These are phyloP conservation scores for Stemphylium beticola DNA, from an alignment of 2,329 filamentous ascomycete genomes.

Conservation along the genomic window DNA sequence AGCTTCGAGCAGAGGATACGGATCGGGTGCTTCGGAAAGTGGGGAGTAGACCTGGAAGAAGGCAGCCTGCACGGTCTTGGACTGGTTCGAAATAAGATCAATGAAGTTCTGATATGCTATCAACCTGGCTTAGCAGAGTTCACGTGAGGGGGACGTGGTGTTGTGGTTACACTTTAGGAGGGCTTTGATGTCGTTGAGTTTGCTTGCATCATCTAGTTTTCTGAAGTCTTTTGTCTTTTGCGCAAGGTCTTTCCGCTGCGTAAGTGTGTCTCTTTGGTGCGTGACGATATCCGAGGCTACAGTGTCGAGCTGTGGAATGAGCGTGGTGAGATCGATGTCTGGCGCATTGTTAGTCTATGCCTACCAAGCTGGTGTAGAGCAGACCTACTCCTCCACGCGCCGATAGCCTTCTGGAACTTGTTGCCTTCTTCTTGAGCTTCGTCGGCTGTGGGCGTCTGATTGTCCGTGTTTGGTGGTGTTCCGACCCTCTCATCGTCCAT, in stretches of 20 bases:
- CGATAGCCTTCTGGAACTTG: slow-evolving; percentile 96
- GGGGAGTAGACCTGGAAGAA: slow-evolving; percentile 94
- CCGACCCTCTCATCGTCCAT: slow-evolving; percentile 27
- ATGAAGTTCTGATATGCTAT: slow-evolving; percentile 96
- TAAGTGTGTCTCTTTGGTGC: slow-evolving; percentile 92
- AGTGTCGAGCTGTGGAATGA: slow-evolving; percentile 85
- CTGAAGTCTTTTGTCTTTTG: slow-evolving; percentile 98
- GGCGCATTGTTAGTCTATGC: slow-evolving; percentile 26
- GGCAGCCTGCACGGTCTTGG: slow-evolving; percentile 89
- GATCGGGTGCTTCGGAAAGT: slow-evolving; percentile 93
- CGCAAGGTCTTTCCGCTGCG: slow-evolving; percentile 95
- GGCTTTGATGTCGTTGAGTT: slow-evolving; percentile 86
- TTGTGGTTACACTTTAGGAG: slow-evolving; percentile 76
- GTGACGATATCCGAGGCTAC: slow-evolving; percentile 94
- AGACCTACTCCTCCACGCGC: slow-evolving; percentile 86
- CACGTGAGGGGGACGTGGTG: neutral
- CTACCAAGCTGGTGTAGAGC: too few species aligned
- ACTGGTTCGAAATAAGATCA: slow-evolving; percentile 93
- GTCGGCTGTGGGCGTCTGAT: slow-evolving; percentile 9
- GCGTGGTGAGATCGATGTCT: slow-evolving; percentile 86
- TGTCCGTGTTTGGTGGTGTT: slow-evolving; percentile 4
- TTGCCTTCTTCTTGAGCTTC: slow-evolving; percentile 64
- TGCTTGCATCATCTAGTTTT: slow-evolving; percentile 87
- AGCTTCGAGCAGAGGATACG: slow-evolving; percentile 93
- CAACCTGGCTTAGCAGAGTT: slow-evolving; percentile 24